These are phyloP conservation scores for Ophiorrhiza pumila DNA, from an alignment of 257 asterid species.

Conservation along the genomic window DNA sequence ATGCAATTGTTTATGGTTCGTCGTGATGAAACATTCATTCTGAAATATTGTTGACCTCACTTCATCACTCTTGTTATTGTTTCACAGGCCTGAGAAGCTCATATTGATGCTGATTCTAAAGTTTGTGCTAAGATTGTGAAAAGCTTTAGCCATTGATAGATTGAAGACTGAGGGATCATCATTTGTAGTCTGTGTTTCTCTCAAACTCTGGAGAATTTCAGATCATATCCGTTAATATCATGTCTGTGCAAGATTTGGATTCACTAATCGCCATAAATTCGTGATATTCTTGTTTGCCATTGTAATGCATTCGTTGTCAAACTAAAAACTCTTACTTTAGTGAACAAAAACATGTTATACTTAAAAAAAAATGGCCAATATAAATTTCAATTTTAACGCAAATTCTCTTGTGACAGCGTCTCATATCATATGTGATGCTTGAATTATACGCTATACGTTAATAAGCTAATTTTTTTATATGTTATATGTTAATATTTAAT, in stretches of 20 bases:
- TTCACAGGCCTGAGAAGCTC: conserved; percentile 13
- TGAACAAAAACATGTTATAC: no score
- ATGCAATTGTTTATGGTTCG: neutral
- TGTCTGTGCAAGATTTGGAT: conserved; percentile 2
- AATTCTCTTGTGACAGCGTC: no score
- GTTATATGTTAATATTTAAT: no score
- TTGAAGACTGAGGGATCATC: neutral
- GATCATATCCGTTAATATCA: neutral
- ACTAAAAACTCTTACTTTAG: no score
- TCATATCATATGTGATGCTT: no score
- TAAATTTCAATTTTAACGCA: no score
- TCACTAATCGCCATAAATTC: neutral
- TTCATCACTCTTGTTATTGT: neutral
- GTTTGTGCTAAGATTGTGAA: neutral
- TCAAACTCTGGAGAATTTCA: neutral
- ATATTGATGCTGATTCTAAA: neutral
- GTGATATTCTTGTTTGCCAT: neutral
- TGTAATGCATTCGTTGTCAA: neutral
- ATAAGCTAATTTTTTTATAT: no score
- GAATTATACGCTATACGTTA: no score
- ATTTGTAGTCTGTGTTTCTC: neutral
- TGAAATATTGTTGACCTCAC: neutral
- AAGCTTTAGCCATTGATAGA: neutral
- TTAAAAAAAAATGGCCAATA: no score
- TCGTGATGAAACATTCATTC: neutral